These are phyloP conservation scores for Ophiostoma novo-ulmi DNA, from an alignment of 2,329 filamentous ascomycete species.

Conservation along the genomic window DNA sequence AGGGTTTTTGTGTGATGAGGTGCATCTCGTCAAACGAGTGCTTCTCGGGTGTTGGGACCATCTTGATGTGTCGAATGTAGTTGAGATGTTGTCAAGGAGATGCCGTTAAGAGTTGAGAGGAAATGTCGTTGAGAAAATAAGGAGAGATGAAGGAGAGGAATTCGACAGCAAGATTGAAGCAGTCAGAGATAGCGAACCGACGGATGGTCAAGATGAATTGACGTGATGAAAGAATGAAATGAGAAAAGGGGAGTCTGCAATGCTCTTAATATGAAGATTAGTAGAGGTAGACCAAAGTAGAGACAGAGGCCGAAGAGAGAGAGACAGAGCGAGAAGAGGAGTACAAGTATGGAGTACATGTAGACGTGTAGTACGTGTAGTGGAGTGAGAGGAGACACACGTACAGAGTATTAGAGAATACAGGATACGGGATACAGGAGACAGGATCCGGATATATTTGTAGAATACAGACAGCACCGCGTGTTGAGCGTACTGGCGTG, in stretches of 20 bases:
- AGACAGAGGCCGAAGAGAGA: background rate
- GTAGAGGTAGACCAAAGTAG: too few species aligned
- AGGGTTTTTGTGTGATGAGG: conserved; percentile 28
- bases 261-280: background rate
- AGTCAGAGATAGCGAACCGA: too few species aligned
- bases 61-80: background rate
- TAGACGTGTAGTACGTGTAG: background rate
- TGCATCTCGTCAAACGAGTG: conserved; percentile 16
- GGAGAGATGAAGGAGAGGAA: too few species aligned
- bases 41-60: conserved; percentile 16
- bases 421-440: too few species aligned
- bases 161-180: too few species aligned
- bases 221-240: too few species aligned
- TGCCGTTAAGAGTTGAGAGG: too few species aligned
- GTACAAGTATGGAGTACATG: background rate
- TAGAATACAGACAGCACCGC: background rate
- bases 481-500: background rate
- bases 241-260: too few species aligned
- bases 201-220: too few species aligned
- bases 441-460: too few species aligned
- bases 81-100: background rate
- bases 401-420: too few species aligned
- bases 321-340: background rate
- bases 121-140: too few species aligned
- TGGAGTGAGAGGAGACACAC: background rate